Evolutionary conservation across 805 yeast genomes (phyloP).

Genomic region (Yarrowia osloensis): DNA sequence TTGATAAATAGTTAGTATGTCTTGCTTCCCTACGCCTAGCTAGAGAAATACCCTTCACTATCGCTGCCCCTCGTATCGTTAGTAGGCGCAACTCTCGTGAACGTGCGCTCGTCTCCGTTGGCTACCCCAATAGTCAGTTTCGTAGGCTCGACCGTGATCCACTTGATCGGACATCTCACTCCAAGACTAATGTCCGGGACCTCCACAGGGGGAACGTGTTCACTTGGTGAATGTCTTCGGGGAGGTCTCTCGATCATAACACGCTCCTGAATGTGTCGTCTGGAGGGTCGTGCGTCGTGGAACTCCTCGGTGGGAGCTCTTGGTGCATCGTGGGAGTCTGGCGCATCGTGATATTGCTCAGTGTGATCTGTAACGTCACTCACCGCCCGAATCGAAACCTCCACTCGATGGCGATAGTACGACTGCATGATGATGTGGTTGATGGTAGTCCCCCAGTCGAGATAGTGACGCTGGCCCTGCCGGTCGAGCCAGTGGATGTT

Average conservation of each 20-base stretch:
- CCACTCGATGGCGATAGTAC: not conserved
- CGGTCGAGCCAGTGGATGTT: not conserved
- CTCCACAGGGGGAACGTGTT: not conserved
- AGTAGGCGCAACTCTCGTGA: not conserved
- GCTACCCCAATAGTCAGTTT: not conserved
- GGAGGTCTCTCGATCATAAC: not conserved
- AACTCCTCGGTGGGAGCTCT: not conserved
- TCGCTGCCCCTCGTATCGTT: not conserved
- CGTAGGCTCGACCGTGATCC: not conserved
- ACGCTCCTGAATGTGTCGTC: not conserved
- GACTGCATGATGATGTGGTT: not conserved
- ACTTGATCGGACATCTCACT: not conserved
- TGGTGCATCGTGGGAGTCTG: not conserved
- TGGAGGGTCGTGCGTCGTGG: not conserved
- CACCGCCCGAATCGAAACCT: not conserved
- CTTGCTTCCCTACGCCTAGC: not conserved
- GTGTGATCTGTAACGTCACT: not conserved
- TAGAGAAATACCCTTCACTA: constrained; percentile 11
- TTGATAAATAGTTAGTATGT: not conserved
- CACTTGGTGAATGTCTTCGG: not conserved
- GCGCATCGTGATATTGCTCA: not conserved
- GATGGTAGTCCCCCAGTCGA: not conserved
- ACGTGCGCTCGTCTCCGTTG: not conserved
- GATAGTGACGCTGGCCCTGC: not conserved
- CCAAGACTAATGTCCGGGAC: not conserved